These are phyloP conservation scores for Lachnellula arida DNA, from an alignment of 2,329 filamentous ascomycete species.

Conservation along the genomic window DNA sequence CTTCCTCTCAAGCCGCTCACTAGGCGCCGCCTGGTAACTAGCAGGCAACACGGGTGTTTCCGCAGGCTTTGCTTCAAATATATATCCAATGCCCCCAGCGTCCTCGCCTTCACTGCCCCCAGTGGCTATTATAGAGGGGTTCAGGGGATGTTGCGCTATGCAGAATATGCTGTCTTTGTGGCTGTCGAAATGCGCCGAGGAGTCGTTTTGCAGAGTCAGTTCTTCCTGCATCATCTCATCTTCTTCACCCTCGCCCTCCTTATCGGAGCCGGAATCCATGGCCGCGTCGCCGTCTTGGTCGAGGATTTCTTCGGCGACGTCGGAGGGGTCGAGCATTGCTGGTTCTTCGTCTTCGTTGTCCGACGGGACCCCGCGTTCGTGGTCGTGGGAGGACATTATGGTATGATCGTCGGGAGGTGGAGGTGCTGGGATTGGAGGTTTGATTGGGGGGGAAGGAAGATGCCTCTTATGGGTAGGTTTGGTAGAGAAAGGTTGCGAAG, in stretches of 20 bases:
- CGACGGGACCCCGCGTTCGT: constrained; percentile 7
- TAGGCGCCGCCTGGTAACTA: constrained; percentile 66
- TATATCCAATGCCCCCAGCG: constrained; percentile 67
- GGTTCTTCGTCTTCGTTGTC: constrained; percentile 54
- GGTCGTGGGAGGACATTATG: constrained; percentile 23
- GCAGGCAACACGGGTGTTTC: constrained; percentile 66
- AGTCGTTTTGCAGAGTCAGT: constrained; percentile 76
- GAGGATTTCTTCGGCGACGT: constrained; percentile 70
- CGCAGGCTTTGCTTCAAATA: constrained; percentile 70
- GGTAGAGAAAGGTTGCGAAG: not conserved
- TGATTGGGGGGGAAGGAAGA: not conserved
- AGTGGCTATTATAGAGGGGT: constrained; percentile 75
- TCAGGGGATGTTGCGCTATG: constrained; percentile 85
- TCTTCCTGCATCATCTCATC: constrained; percentile 63
- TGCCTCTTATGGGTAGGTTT: not conserved
- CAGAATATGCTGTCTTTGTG: constrained; percentile 92
- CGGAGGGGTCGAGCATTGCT: constrained; percentile 70
- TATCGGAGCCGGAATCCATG: constrained; percentile 74
- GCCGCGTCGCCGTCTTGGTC: constrained; percentile 62
- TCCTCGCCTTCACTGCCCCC: constrained; percentile 70
- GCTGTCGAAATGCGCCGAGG: constrained; percentile 82
- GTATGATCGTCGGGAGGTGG: not conserved
- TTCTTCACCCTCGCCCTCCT: constrained; percentile 50
- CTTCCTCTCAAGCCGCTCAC: constrained; percentile 52
- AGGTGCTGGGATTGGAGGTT: not conserved